Base-by-base conservation (phyloP, 1,284 basidiomycete genomes). In the Ganoderma leucocontextum region DNA sequence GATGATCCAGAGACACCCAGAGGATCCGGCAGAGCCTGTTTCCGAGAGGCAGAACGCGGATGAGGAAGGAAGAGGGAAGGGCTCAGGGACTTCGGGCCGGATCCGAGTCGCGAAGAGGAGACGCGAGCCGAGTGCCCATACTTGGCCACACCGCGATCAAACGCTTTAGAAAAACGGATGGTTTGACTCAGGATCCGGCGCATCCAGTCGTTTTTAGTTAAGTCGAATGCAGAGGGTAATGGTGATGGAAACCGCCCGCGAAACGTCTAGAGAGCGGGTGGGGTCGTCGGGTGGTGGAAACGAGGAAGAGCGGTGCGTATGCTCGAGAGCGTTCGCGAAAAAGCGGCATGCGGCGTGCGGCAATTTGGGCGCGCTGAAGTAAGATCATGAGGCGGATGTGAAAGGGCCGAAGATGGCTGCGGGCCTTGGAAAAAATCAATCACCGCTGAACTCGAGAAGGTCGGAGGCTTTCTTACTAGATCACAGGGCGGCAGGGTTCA, bases 31-130 rank as follows among this genome's bases (percentile, higher is more conserved):
- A 44, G 62, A 62, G 65, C 49, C 41, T 60, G 60, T 67, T 67
- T 39, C 47, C 19, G 44, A 39, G 59, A 64, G n/a, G 62, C 19
- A 52, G 63, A 49, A 15, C 29, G 58, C 44, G 19, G 29, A 58
- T 58, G 33, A 58, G 35, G 55, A 33, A 58, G 35, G 36, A 3
- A 55, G 29, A 29, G 29, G 29, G 29, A 29, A 29, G 29, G 38
- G 33, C 36, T 55, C 47, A 62, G 67, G 70, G 25, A 41, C 12
- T 52, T 39, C 70, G 70, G 70, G 29, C 70, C 70, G 70, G 29
- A 36, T 63, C 64, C 70, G 70, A 67, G 41, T 44, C 6, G 63
- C 52, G 69, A 61, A 58, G 36, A 42, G n/a, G 55, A 36, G 39
- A 25, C n/a, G 29, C 19, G 38, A 38, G 42, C 55, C 29, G 66